Conservation (phyloP, 768 basidiomycete genomes). For the Trametes coccinea region DNA sequence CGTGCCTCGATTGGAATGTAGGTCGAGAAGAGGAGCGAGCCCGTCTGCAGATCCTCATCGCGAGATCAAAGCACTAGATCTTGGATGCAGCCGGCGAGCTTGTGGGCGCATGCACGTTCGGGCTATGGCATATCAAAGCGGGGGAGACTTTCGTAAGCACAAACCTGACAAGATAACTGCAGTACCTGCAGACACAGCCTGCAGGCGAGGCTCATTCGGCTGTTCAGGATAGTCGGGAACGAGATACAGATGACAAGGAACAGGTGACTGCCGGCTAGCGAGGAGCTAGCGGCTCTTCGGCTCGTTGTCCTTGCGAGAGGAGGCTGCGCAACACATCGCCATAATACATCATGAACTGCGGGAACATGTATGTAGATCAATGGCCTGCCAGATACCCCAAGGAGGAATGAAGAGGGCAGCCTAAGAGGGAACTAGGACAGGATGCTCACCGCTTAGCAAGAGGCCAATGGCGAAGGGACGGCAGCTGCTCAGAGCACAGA, state of each 20-base stretch:
- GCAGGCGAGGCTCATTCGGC: not conserved
- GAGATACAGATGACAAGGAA: not conserved
- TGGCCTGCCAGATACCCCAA: not conserved
- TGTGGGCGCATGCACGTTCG: slow-evolving; percentile 10
- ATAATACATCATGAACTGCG: too few species aligned
- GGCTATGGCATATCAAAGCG: not conserved
- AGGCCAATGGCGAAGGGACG: not conserved
- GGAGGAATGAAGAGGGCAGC: slow-evolving; percentile 4
- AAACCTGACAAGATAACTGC: not conserved
- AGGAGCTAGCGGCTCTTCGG: not conserved
- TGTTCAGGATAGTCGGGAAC: not conserved
- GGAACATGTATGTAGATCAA: slow-evolving; percentile 2
- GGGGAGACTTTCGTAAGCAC: not conserved
- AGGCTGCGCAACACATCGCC: slow-evolving; percentile 1
- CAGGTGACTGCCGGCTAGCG: not conserved
- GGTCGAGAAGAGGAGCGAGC: not conserved
- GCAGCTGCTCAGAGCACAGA: slow-evolving; percentile 4
- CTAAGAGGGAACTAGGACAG: not conserved
- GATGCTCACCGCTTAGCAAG: not conserved
- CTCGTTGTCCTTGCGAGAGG: not conserved
- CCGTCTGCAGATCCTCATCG: slow-evolving; percentile 6
- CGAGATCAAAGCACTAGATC: not conserved
- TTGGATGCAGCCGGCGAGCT: not conserved
- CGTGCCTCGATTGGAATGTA: not conserved
- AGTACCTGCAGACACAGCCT: not conserved